phyloP scores from a whole-genome alignment of 441 rosid genomes.

The Arabidopsis hybrid region DNA sequence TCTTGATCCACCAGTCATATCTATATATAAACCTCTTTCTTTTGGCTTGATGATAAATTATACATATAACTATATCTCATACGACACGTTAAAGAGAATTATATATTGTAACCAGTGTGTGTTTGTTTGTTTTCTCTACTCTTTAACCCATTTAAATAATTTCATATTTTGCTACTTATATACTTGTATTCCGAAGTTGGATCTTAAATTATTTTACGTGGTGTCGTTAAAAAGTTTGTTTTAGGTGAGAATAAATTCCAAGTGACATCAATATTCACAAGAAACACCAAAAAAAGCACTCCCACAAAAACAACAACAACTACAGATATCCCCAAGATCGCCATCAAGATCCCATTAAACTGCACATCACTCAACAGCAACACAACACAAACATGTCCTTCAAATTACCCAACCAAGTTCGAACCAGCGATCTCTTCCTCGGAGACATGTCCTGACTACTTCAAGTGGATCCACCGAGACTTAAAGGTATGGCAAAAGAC shows the following conservation, averaged over 20 bases:
- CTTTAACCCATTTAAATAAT: background rate
- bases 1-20: background rate
- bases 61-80: background rate
- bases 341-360: constrained; percentile 34
- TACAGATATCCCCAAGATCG: constrained; percentile 20
- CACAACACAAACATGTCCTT: constrained; percentile 41
- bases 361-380: constrained; percentile 24
- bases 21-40: background rate
- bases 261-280: constrained; percentile 8
- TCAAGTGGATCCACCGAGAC: constrained; percentile 69
- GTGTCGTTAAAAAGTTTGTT: constrained; percentile 8
- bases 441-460: constrained; percentile 60
- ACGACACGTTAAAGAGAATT: background rate
- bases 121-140: background rate
- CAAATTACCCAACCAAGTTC: constrained; percentile 36
- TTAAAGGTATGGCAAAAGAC: constrained; percentile 54
- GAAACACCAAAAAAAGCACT: constrained; percentile 11
- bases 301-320: background rate
- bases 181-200: background rate
- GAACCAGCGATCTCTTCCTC: constrained; percentile 28
- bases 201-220: background rate
- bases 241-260: constrained; percentile 18
- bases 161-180: background rate
- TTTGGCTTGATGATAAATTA: background rate
- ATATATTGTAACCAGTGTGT: too few species aligned